Evolutionary conservation across 805 yeast genomes (phyloP).

Genomic region (Debaryomyces tyrocola): DNA sequence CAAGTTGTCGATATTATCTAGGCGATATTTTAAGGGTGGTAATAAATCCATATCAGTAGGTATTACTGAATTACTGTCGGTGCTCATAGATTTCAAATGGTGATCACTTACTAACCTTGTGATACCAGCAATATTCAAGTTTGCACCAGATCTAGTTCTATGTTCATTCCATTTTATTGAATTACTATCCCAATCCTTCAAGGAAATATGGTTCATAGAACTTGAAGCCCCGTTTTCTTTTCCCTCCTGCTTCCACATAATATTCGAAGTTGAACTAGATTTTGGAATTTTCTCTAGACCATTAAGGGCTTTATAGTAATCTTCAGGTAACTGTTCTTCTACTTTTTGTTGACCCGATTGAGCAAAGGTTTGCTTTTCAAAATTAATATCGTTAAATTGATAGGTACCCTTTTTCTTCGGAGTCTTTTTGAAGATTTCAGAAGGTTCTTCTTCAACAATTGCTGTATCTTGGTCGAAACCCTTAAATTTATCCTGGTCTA

Average conservation of each 20-base stretch:
- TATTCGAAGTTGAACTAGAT: constrained; percentile 4
- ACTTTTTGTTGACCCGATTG: neutral
- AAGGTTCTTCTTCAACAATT: neutral
- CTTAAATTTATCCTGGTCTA: constrained; percentile 16
- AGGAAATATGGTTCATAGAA: constrained; percentile 21
- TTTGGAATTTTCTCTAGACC: constrained; percentile 31
- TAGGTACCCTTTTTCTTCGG: constrained; percentile 7
- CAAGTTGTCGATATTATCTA: constrained; percentile 27
- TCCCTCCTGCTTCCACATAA: constrained; percentile 4
- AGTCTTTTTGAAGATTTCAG: neutral
- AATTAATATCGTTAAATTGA: neutral
- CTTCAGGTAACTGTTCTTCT: constrained; percentile 5
- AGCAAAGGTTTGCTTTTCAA: neutral
- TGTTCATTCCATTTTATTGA: constrained; percentile 22
- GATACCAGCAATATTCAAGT: constrained; percentile 16
- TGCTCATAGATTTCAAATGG: constrained; percentile 6
- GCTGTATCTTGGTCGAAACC: constrained; percentile 24
- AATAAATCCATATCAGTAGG: neutral
- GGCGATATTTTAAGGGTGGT: constrained; percentile 11
- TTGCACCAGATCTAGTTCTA: constrained; percentile 22
- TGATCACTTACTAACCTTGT: constrained; percentile 18
- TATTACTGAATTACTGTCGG: neutral
- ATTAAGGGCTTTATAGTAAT: constrained; percentile 15
- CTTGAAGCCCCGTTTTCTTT: constrained; percentile 1
- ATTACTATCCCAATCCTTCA: constrained; percentile 33